Percentiles rank a stretch among this genome's conserved stretches.
Evolutionary conservation across 495 filamentous ascomycete species (phyloP).

Genomic region (Trichoderma virens): DNA sequence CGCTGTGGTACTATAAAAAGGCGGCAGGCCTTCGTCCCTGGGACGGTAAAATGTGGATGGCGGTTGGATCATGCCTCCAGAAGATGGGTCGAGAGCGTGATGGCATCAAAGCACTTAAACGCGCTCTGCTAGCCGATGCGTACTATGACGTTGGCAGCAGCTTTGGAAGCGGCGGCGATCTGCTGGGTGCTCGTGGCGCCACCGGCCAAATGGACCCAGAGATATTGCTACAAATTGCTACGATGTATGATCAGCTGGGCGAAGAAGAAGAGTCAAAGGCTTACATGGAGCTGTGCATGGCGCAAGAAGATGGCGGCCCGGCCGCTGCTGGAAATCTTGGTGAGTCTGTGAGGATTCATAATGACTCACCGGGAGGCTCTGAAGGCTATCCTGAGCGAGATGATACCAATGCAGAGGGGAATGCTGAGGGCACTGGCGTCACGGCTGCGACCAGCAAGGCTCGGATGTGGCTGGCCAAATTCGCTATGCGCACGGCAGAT

Average conservation of each 20-base stretch:
- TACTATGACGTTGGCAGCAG: constrained; percentile 58
- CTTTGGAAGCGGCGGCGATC: constrained; percentile 32
- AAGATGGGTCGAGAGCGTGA: constrained; percentile 76
- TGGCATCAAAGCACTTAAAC: constrained; percentile 89
- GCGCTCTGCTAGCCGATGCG: constrained; percentile 74
- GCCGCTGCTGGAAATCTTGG: constrained; percentile 33
- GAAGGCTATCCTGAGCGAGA: constrained; percentile 39
- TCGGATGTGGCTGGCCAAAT: constrained; percentile 85
- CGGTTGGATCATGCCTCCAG: constrained; percentile 82
- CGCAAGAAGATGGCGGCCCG: constrained; percentile 65
- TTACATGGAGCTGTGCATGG: constrained; percentile 92
- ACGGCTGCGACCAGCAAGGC: constrained; percentile 86
- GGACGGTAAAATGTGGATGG: constrained; percentile 98
- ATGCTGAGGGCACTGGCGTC: constrained; percentile 58
- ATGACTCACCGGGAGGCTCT: constrained; percentile 41
- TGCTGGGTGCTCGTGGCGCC: constrained; percentile 24
- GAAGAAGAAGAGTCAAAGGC: constrained; percentile 70
- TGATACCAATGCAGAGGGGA: constrained; percentile 26
- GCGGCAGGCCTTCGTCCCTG: constrained; percentile 84
- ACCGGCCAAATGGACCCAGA: constrained; percentile 76
- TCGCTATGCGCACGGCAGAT: constrained; percentile 66
- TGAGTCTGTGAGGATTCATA: constrained; percentile 41
- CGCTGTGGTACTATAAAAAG: constrained; percentile 94
- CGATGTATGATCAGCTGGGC: constrained; percentile 73
- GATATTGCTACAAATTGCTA: constrained; percentile 80